Percentiles rank a stretch among this genome's conserved stretches.
Conservation (phyloP, 108 stramenopile species). For the Parietichytrium sp. region DNA sequence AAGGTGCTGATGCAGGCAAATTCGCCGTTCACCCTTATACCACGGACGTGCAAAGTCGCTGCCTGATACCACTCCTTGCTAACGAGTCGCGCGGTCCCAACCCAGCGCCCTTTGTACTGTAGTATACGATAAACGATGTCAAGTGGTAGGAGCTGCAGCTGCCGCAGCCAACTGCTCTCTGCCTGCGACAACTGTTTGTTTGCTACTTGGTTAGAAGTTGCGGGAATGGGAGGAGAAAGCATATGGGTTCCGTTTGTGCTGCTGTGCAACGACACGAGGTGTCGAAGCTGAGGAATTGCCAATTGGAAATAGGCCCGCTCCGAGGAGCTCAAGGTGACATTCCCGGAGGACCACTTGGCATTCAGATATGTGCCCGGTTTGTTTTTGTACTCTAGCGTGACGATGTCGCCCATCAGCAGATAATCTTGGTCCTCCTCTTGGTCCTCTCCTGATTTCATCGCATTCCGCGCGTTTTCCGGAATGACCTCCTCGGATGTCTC, state of each 20-base stretch:
- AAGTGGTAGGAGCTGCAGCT: background rate
- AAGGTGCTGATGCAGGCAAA: background rate
- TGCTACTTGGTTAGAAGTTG: too few relatives aligned
- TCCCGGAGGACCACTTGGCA: background rate
- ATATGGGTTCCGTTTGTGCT: background rate
- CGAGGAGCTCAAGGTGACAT: background rate
- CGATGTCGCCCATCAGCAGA: background rate
- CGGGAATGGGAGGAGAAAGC: background rate
- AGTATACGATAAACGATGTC: background rate
- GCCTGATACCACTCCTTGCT: constrained; percentile 7
- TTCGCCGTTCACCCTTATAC: constrained; percentile 25
- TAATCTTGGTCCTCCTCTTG: background rate
- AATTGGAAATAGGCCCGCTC: background rate
- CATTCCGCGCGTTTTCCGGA: too few relatives aligned
- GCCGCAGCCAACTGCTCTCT: constrained; percentile 15
- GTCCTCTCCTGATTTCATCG: background rate
- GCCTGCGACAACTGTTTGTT: background rate
- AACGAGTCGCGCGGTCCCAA: background rate
- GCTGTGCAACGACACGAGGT: background rate
- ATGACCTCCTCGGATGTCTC: too few relatives aligned
- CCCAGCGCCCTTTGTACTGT: background rate
- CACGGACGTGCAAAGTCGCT: background rate
- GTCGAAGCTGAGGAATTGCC: constrained; percentile 14
- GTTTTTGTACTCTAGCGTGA: constrained; percentile 5
- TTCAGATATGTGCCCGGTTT: background rate